Base-by-base conservation (phyloP, 192 early-diverging fungal species). In the Podila clonocystis region DNA sequence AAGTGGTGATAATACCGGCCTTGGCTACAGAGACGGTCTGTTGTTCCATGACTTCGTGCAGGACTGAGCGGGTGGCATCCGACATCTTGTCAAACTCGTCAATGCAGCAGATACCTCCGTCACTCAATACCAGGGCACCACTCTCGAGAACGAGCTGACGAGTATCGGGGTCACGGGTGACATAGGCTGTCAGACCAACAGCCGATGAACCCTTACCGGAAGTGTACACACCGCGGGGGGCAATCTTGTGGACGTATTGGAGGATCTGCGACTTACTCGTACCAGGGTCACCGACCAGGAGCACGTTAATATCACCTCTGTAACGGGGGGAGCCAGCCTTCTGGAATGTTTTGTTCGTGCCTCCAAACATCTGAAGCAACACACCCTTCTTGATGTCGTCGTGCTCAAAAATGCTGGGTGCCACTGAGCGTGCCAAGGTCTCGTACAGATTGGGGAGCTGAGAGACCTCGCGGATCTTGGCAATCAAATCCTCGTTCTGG, bases 51-150 rank as follows among this genome's bases (percentile, higher is more conserved):
- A 95, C 97, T 91, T 99, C 97, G 87, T 99, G 97, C 68, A 99
- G 84, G 8, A 97, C 94, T 4, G 96, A 95, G 12, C 97, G 91
- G 11, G 96, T 96, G 12, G 94, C 82, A 63, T 99, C 97, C 9
- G 93, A 93, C 96, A 99, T 99, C 82, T 98, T 99, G 86, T 98
- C 97, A 89, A 99, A 99, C 85, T 99, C 97, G 84, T 99, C 97
- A 75, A 99, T 99, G 77, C 95, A 96, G 72, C 97, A 99, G 13
- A 99, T 86, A 69, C 97, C 97, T 59, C 95, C 96, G 84, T 99
- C 97, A 73, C 92, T 93, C 45, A 99, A 86, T 12, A 99, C 97
- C 48, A 99, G 83, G 1, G 97, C 97, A 85, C 97, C 97, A 76
- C 95, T 96, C 83, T 99, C 97, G 48, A 98, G 87, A 28, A 98